Percentiles rank a stretch among this genome's conserved stretches.
These are phyloP conservation scores for Platanthera guangdongensis DNA, from an alignment of 106 monocot species.

Conservation along the genomic window DNA sequence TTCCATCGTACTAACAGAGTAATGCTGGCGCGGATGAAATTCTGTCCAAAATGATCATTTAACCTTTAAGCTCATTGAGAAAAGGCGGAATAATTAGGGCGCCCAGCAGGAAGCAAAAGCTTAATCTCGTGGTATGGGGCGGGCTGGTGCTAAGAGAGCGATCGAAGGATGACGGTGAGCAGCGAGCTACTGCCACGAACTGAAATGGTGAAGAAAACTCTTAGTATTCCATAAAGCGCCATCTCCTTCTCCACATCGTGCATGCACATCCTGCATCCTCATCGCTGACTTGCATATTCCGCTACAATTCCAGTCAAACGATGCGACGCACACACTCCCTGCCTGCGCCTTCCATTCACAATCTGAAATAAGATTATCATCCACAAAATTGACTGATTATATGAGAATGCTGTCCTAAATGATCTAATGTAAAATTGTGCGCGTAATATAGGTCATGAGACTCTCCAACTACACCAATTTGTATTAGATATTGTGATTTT, in stretches of 20 bases:
- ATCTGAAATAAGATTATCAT: conserved; percentile 9
- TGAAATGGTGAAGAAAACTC: not conserved
- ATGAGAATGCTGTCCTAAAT: not conserved
- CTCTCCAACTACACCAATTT: no score
- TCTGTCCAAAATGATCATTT: no score
- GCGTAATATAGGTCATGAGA: no score
- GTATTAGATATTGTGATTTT: no score
- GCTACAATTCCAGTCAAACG: conserved; percentile 55
- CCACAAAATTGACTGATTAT: not conserved
- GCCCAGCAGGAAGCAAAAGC: not conserved
- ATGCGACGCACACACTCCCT: conserved; percentile 47
- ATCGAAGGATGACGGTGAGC: not conserved
- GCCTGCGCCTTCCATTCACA: conserved; percentile 59
- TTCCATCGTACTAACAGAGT: not conserved
- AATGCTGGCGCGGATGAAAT: not conserved
- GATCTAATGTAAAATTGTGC: no score
- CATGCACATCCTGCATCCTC: conserved; percentile 38
- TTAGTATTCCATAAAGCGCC: conserved; percentile 32
- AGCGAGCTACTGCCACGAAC: not conserved
- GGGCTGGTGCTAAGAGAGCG: not conserved
- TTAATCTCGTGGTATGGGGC: not conserved
- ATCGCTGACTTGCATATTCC: conserved; percentile 52
- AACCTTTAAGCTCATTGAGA: no score
- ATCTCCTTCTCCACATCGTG: conserved; percentile 47
- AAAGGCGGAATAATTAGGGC: no score